Conservation (phyloP, 371 early-diverging fungal species). For the Catenaria anguillulae region DNA sequence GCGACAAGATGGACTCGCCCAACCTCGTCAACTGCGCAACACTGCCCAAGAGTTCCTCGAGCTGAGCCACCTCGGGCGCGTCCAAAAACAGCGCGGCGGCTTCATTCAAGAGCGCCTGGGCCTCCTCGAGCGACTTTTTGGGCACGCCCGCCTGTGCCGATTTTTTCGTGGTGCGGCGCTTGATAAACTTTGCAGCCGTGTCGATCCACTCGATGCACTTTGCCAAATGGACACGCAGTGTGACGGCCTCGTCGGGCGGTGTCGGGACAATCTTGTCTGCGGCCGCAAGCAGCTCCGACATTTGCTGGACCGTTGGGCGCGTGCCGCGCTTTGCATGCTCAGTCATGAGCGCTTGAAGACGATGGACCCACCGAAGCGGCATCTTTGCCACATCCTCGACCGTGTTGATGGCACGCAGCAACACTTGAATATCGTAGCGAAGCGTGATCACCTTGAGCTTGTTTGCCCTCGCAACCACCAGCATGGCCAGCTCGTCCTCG, state of each 20-base stretch:
- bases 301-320: background rate
- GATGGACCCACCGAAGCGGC: background rate
- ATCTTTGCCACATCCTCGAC: background rate
- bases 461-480: too few species aligned
- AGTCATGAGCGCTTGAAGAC: background rate
- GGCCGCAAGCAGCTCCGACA: background rate
- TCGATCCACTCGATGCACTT: background rate
- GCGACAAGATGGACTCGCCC: background rate
- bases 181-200: background rate
- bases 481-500: too few species aligned
- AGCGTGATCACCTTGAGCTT: background rate
- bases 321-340: background rate
- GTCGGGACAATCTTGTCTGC: background rate
- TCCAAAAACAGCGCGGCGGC: slow-evolving; percentile 1
- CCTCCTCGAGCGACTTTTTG: background rate
- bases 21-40: background rate
- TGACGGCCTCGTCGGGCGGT: background rate
- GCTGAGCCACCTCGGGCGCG: background rate
- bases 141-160: too few species aligned
- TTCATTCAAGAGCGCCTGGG: background rate
- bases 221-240: background rate
- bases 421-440: background rate
- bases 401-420: background rate
- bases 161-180: too few species aligned
- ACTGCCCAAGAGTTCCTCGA: background rate